phyloP scores from a whole-genome alignment of 1,139 yeast species.

The Spathaspora sp. region DNA sequence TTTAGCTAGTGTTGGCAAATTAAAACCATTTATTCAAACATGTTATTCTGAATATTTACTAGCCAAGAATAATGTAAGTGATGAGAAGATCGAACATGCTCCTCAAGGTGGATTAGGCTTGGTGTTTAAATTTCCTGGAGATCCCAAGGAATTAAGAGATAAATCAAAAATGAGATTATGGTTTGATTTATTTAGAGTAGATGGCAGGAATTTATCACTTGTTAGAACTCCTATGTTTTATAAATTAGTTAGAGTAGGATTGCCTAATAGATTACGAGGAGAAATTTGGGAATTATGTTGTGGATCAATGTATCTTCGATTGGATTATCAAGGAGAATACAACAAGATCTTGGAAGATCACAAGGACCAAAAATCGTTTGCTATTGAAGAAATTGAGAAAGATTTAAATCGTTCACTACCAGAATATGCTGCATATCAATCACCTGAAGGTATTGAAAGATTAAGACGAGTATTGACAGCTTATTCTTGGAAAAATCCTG shows the following conservation, averaged over 20 bases:
- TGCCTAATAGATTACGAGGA: constrained; percentile 90
- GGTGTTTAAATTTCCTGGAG: constrained; percentile 85
- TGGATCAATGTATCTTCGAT: constrained; percentile 79
- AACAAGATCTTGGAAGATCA: constrained; percentile 56
- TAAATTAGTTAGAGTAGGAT: constrained; percentile 81
- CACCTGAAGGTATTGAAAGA: constrained; percentile 78
- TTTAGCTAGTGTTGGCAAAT: constrained; percentile 56
- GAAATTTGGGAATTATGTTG: constrained; percentile 94
- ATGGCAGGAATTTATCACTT: constrained; percentile 82
- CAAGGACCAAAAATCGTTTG: constrained; percentile 65
- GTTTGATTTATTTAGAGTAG: constrained; percentile 83
- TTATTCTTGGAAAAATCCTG: constrained; percentile 96
- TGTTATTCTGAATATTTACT: constrained; percentile 86
- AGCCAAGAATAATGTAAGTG: constrained; percentile 53
- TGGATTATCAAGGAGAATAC: constrained; percentile 63
- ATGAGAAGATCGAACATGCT: constrained; percentile 46
- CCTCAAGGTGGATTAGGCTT: constrained; percentile 89
- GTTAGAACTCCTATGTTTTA: constrained; percentile 76
- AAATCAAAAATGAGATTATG: constrained; percentile 86
- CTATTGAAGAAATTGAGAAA: constrained; percentile 95
- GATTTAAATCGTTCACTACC: constrained; percentile 93
- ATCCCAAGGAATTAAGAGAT: constrained; percentile 72
- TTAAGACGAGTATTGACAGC: constrained; percentile 87
- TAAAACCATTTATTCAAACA: constrained; percentile 66
- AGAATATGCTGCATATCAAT: constrained; percentile 92